These are phyloP conservation scores for Peziza echinospora DNA, from an alignment of 495 filamentous ascomycete species.

Conservation along the genomic window DNA sequence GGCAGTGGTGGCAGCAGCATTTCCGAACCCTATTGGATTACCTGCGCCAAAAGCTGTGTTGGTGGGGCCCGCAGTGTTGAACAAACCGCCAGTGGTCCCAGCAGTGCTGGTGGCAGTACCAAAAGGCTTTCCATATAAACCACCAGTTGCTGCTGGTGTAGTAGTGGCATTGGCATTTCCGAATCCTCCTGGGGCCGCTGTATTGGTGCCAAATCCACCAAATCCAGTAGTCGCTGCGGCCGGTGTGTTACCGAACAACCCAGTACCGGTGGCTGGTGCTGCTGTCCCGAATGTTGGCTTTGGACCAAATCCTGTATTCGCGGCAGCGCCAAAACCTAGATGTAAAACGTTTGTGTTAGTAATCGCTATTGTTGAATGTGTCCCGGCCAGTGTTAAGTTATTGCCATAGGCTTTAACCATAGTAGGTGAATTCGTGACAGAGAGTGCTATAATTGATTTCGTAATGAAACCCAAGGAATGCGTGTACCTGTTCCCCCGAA, in stretches of 20 bases:
- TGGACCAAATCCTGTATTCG: conserved; percentile 18
- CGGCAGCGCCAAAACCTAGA: conserved; percentile 32
- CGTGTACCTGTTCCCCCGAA: conserved; percentile 14
- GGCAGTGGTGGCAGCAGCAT: conserved; percentile 13
- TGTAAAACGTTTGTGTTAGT: conserved; percentile 13
- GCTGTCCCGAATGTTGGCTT: conserved; percentile 25
- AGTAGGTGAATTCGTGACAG: too few species aligned
- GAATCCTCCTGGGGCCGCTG: conserved; percentile 16
- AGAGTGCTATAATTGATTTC: too few species aligned
- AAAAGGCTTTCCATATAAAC: conserved; percentile 23
- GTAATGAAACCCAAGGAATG: too few species aligned
- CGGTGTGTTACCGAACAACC: conserved; percentile 24
- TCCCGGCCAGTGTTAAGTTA: too few species aligned
- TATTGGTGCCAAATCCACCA: conserved; percentile 29
- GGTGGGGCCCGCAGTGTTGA: conserved; percentile 18
- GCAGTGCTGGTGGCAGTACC: conserved; percentile 27
- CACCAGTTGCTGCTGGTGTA: conserved; percentile 7
- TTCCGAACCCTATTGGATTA: conserved; percentile 29
- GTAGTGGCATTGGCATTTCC: conserved; percentile 19
- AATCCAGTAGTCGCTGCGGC: conserved; percentile 31
- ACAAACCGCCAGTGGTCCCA: conserved; percentile 22
- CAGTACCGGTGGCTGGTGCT: conserved; percentile 21
- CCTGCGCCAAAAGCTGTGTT: conserved; percentile 25
- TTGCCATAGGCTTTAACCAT: too few species aligned
- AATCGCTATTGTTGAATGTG: too few species aligned